A percentile compares a stretch with the other conserved stretches of the same genome.
Evolutionary conservation across 2,329 filamentous ascomycete species (phyloP).

Genomic region (Xylaria arbuscula): DNA sequence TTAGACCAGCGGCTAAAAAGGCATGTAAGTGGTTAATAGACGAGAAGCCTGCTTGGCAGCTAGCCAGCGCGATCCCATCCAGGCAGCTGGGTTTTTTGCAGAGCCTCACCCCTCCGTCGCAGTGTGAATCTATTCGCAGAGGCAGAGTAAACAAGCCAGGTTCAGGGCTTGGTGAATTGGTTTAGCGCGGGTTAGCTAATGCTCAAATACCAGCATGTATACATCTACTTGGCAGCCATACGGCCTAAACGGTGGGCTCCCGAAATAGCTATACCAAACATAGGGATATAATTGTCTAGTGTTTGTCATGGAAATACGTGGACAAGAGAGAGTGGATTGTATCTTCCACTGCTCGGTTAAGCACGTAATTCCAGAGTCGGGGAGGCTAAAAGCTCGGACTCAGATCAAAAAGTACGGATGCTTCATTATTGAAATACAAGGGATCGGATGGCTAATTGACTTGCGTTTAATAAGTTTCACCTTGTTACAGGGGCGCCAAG

Average conservation of each 20-base stretch:
- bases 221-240: neutral
- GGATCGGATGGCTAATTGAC: too few relatives aligned
- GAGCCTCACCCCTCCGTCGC: slow-evolving; percentile 1
- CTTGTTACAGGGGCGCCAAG: slow-evolving; percentile 10
- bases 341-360: too few relatives aligned
- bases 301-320: neutral
- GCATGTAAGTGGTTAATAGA: slow-evolving; percentile 25
- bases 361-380: neutral
- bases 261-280: too few relatives aligned
- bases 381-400: neutral
- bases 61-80: neutral
- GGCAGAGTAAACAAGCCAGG: neutral
- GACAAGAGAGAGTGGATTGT: slow-evolving; percentile 1
- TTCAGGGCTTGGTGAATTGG: neutral
- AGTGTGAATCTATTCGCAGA: neutral
- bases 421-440: too few relatives aligned
- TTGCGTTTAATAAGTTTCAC: neutral
- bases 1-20: slow-evolving; percentile 26
- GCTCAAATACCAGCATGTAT: slow-evolving; percentile 4
- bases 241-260: neutral
- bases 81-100: neutral
- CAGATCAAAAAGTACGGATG: too few relatives aligned
- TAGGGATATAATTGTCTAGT: neutral
- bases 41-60: slow-evolving; percentile 4
- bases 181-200: neutral